Percentiles rank a stretch among this genome's conserved stretches.
Evolutionary conservation across 2,329 filamentous ascomycete genomes (phyloP).

Genomic region (Phialophora tarda): DNA sequence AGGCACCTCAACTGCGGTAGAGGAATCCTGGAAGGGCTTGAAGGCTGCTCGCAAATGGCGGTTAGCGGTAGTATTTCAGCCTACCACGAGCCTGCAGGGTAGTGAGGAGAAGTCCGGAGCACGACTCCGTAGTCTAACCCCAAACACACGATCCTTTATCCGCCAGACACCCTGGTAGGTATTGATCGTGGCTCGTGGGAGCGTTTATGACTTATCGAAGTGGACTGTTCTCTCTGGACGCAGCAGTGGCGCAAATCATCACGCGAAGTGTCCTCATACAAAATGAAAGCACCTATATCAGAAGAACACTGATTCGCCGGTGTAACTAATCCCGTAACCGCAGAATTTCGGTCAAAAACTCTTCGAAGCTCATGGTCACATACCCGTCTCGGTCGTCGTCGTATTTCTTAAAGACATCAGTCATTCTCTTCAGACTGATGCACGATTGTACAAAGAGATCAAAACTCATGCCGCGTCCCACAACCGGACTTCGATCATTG

Average conservation of each 20-base stretch:
- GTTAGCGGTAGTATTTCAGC: neutral
- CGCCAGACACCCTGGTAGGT: neutral
- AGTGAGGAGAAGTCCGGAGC: neutral
- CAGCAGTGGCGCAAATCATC: neutral
- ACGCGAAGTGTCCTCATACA: neutral
- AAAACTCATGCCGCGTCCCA: slow-evolving; percentile 77
- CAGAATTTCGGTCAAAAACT: slow-evolving; percentile 66
- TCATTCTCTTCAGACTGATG: slow-evolving; percentile 97
- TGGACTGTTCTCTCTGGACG: neutral
- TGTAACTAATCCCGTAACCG: slow-evolving; percentile 36
- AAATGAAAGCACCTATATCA: neutral
- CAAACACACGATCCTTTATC: neutral
- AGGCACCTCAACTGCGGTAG: slow-evolving; percentile 10
- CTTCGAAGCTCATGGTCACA: slow-evolving; percentile 81
- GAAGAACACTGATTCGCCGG: neutral
- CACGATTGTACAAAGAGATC: slow-evolving; percentile 98
- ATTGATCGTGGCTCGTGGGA: neutral
- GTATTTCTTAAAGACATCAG: slow-evolving; percentile 98
- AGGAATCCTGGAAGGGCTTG: neutral
- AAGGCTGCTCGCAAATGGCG: neutral
- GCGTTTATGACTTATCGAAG: neutral
- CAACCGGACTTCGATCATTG: slow-evolving; percentile 58
- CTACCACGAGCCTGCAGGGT: neutral
- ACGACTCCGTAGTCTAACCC: neutral
- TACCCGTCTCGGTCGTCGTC: slow-evolving; percentile 96